phyloP scores from a whole-genome alignment of 495 filamentous ascomycete species.

The Chaetomidium leptoderma region DNA sequence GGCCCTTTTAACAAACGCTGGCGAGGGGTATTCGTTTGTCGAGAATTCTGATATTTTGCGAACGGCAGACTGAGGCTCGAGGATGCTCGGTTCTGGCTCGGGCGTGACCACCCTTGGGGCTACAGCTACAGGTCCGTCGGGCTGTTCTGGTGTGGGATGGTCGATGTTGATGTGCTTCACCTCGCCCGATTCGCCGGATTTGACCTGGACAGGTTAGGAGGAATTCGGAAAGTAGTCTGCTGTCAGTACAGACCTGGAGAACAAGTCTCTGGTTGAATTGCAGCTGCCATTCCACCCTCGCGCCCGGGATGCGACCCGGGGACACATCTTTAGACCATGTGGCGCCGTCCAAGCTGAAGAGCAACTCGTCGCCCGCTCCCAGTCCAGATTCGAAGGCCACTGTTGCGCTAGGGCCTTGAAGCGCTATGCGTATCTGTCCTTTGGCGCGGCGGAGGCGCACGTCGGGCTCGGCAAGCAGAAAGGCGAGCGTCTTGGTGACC shows the following conservation, averaged over 20 bases:
- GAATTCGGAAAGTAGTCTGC: neutral
- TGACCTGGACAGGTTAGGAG: constrained; percentile 28
- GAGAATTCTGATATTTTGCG: constrained; percentile 24
- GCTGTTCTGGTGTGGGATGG: constrained; percentile 27
- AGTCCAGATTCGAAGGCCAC: constrained; percentile 60
- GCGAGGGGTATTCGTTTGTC: constrained; percentile 59
- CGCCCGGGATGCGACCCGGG: constrained; percentile 60
- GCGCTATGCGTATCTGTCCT: constrained; percentile 79
- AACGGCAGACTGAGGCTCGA: constrained; percentile 9
- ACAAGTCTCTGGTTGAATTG: constrained; percentile 53
- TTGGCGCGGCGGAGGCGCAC: constrained; percentile 71
- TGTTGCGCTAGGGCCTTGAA: constrained; percentile 67
- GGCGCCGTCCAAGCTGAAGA: constrained; percentile 62
- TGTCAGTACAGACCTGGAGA: constrained; percentile 51
- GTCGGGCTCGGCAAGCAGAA: constrained; percentile 81
- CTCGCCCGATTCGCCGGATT: constrained; percentile 33
- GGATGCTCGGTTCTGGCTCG: constrained; percentile 8
- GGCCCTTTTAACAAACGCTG: constrained; percentile 67
- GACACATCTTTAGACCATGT: constrained; percentile 50
- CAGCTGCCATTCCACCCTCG: constrained; percentile 70
- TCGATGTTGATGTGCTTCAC: constrained; percentile 46
- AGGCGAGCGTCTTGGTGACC: constrained; percentile 62
- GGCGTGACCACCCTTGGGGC: constrained; percentile 1
- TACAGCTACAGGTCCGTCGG: constrained; percentile 8
- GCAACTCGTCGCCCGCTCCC: constrained; percentile 71